Evolutionary conservation across 352 stramenopile genomes (phyloP).

Genomic region (Phytopythium sindhum): DNA sequence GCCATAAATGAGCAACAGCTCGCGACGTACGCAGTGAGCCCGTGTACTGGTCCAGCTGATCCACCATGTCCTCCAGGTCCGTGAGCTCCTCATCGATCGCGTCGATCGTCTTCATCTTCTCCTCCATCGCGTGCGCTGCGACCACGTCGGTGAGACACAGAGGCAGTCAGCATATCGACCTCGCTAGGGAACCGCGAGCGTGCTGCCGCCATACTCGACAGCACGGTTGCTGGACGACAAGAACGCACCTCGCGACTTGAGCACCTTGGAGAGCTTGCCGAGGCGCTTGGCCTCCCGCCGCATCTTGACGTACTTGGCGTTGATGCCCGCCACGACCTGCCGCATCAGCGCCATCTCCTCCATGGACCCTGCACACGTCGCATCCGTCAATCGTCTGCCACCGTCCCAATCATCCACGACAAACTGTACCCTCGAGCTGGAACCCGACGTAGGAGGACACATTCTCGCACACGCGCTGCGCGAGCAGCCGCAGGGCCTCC

Average conservation of each 20-base stretch:
- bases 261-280: slow-evolving; percentile 57
- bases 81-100: slow-evolving; percentile 83
- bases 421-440: slow-evolving; percentile 53
- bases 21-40: slow-evolving; percentile 52
- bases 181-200: no score
- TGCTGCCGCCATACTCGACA: no score
- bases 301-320: slow-evolving; percentile 67
- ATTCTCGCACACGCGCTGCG: slow-evolving; percentile 63
- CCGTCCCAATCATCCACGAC: background rate
- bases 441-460: slow-evolving; percentile 63
- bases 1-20: background rate
- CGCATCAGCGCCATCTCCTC: slow-evolving; percentile 74
- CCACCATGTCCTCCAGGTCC: slow-evolving; percentile 85
- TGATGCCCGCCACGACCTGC: slow-evolving; percentile 52
- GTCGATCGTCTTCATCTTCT: slow-evolving; percentile 78
- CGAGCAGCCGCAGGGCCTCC: slow-evolving; percentile 56
- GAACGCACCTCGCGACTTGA: slow-evolving; percentile 65
- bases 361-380: slow-evolving; percentile 42
- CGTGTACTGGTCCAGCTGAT: slow-evolving; percentile 82
- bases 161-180: no score
- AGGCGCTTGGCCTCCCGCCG: slow-evolving; percentile 50
- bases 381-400: background rate
- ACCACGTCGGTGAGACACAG: background rate
- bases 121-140: slow-evolving; percentile 49
- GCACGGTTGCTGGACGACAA: background rate